These are phyloP conservation scores for Cordyceps fumosorosea DNA, from an alignment of 2,329 filamentous ascomycete species.

Conservation along the genomic window DNA sequence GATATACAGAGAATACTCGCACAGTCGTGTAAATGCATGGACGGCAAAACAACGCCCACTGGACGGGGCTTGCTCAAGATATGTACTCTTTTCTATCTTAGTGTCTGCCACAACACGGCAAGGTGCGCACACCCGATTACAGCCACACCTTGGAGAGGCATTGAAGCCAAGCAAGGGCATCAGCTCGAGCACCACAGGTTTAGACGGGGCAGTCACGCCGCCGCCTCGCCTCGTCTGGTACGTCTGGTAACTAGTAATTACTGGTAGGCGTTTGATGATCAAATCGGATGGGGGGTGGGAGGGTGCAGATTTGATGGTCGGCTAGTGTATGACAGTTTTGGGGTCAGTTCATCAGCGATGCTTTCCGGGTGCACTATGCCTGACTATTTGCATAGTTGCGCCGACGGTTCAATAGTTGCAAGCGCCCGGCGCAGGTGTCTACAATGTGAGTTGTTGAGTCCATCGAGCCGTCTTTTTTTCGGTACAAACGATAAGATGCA, in stretches of 20 bases:
- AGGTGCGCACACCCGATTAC: not conserved
- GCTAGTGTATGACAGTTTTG: not conserved
- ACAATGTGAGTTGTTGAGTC: not conserved
- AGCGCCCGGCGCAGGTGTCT: not conserved
- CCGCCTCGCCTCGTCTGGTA: too few relatives aligned
- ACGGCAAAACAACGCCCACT: not conserved
- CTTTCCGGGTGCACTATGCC: too few relatives aligned
- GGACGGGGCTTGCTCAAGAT: not conserved
- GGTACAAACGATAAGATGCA: too few relatives aligned
- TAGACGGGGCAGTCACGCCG: not conserved
- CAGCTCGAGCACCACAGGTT: not conserved
- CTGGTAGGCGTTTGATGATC: not conserved
- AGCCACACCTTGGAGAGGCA: not conserved
- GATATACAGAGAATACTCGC: too few relatives aligned
- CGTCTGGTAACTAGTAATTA: too few relatives aligned
- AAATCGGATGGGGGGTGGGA: not conserved
- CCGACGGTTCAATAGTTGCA: not conserved
- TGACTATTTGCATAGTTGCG: not conserved
- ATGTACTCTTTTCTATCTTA: not conserved
- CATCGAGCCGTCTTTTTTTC: too few relatives aligned
- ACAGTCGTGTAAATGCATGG: not conserved
- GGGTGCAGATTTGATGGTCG: conserved; percentile 2
- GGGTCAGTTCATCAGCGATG: not conserved
- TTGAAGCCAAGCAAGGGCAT: not conserved
- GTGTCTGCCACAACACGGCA: not conserved